These are phyloP conservation scores for Brassica nigra DNA, from an alignment of 345 rosid genomes.

Conservation along the genomic window DNA sequence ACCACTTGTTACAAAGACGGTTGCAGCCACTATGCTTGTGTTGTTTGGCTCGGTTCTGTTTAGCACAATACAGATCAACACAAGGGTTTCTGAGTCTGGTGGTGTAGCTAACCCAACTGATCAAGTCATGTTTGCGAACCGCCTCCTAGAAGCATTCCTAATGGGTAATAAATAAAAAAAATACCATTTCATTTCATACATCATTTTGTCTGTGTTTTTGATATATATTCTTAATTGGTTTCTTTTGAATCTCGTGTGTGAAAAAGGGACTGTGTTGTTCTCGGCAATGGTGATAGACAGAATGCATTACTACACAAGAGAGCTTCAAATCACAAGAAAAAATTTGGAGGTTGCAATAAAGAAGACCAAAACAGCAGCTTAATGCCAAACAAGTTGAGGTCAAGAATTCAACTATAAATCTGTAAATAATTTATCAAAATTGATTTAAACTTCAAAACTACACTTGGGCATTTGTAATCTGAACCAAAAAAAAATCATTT, in stretches of 20 bases:
- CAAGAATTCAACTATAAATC: background rate
- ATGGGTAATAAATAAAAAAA: conserved; percentile 16
- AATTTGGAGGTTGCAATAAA: conserved; percentile 37
- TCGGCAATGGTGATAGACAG: conserved; percentile 43
- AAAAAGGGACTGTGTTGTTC: conserved; percentile 36
- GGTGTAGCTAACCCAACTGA: conserved; percentile 39
- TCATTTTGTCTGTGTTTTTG: background rate
- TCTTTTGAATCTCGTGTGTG: background rate
- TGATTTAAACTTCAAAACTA: background rate
- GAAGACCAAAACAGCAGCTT: conserved; percentile 29
- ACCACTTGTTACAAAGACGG: conserved; percentile 35
- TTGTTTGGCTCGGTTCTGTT: conserved; percentile 42
- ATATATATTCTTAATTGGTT: background rate
- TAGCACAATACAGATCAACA: conserved; percentile 37
- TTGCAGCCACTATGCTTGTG: conserved; percentile 39
- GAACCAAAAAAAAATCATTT: too few relatives aligned
- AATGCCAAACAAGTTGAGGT: background rate
- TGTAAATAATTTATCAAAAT: background rate
- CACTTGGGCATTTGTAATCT: background rate
- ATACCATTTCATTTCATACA: background rate
- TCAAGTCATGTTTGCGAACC: conserved; percentile 42
- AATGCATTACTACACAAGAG: conserved; percentile 44
- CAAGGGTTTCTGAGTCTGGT: conserved; percentile 34
- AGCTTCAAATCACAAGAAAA: conserved; percentile 42
- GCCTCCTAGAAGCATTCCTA: conserved; percentile 40